Percentiles rank a stretch among this genome's conserved stretches.
phyloP scores from a whole-genome alignment of 2,329 filamentous ascomycete genomes.

The Sclerotinia glacialis region DNA sequence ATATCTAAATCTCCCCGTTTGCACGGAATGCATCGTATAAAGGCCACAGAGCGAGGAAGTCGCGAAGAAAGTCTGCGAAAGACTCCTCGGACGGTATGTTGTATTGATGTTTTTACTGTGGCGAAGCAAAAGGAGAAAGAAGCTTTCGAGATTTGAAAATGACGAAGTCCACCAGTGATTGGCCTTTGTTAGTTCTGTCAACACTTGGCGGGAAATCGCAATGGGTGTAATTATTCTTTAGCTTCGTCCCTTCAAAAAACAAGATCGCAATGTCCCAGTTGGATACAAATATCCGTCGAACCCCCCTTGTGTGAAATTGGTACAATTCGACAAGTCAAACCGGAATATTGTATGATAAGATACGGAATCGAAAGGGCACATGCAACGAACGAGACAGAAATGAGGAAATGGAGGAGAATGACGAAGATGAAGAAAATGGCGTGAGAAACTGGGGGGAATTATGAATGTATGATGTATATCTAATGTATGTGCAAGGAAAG shows the following conservation, averaged over 20 bases:
- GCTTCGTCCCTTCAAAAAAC: not conserved
- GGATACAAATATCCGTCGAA: not conserved
- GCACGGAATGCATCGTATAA: conserved; percentile 15
- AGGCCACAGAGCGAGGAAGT: conserved; percentile 13
- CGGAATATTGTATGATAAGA: not conserved
- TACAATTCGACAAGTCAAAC: conserved; percentile 9
- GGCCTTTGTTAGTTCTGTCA: conserved; percentile 14
- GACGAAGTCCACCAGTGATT: conserved; percentile 4
- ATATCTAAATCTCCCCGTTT: conserved; percentile 9
- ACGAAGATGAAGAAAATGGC: not conserved
- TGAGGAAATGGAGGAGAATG: not conserved
- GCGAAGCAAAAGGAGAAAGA: conserved; percentile 19
- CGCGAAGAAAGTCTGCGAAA: conserved; percentile 12
- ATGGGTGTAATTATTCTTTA: not conserved
- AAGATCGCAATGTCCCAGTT: not conserved
- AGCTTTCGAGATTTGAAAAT: conserved; percentile 9
- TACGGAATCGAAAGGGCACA: not conserved
- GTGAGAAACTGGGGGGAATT: too few species aligned
- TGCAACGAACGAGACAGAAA: not conserved
- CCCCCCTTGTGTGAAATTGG: not conserved
- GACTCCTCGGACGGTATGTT: conserved; percentile 13
- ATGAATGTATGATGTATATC: not conserved
- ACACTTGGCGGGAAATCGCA: not conserved
- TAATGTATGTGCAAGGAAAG: not conserved
- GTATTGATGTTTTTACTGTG: conserved; percentile 11